Conservation (phyloP, 768 basidiomycete genomes). For the Collybia mongolica region DNA sequence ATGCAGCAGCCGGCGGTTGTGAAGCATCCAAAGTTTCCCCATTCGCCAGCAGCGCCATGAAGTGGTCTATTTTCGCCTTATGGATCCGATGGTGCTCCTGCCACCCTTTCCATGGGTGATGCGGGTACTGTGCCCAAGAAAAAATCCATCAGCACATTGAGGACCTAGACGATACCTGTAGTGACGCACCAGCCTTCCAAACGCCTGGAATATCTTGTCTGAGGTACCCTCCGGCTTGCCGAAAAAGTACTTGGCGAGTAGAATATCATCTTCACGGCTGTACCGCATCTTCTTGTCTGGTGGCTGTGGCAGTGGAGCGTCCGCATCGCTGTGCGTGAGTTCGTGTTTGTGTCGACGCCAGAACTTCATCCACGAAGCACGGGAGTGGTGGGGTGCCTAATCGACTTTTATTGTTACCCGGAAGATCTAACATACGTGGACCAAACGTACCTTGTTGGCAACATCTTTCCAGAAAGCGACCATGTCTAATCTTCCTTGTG, state of each 20-base stretch:
- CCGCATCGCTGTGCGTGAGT: slow-evolving; percentile 59
- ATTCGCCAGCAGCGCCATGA: slow-evolving; percentile 56
- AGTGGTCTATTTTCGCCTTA: slow-evolving; percentile 82
- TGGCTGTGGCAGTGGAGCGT: slow-evolving; percentile 69
- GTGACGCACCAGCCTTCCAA: slow-evolving; percentile 61
- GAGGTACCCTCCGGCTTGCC: slow-evolving; percentile 77
- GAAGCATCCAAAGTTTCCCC: slow-evolving; percentile 50
- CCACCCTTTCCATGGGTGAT: slow-evolving; percentile 95
- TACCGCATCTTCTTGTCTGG: slow-evolving; percentile 91
- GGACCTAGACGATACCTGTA: slow-evolving; percentile 2
- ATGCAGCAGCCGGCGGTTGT: slow-evolving; percentile 5
- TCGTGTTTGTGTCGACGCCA: slow-evolving; percentile 90
- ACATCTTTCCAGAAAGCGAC: slow-evolving; percentile 81
- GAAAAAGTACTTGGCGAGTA: slow-evolving; percentile 74
- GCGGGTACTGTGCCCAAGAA: slow-evolving; percentile 56
- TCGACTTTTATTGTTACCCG: not conserved
- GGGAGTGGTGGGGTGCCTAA: slow-evolving; percentile 86
- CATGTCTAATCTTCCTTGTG: slow-evolving; percentile 67
- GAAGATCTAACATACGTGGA: slow-evolving; percentile 3
- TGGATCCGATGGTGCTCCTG: slow-evolving; percentile 90
- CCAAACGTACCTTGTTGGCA: slow-evolving; percentile 53
- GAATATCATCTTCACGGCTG: slow-evolving; percentile 73
- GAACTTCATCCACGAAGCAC: slow-evolving; percentile 94
- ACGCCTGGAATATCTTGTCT: slow-evolving; percentile 82
- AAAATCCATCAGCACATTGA: slow-evolving; percentile 3